phyloP scores from a whole-genome alignment of 805 yeast species.

The Blastobotrys americana region DNA sequence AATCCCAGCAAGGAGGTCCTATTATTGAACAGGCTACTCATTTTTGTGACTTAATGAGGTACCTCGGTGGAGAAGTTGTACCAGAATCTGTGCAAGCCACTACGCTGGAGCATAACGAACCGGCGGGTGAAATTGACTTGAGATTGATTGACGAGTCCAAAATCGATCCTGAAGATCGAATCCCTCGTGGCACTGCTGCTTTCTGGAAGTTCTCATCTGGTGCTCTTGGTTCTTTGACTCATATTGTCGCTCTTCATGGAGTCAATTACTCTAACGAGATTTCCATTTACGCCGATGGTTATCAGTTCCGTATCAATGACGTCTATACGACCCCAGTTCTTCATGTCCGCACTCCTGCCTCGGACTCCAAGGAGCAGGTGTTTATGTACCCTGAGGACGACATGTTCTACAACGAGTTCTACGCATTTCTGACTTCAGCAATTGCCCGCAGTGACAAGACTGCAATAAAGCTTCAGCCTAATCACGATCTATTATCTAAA shows the following conservation, averaged over 20 bases:
- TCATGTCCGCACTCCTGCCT: constrained; percentile 15
- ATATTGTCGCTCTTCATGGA: constrained; percentile 18
- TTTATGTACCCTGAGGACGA: constrained; percentile 15
- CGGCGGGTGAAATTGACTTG: constrained; percentile 15
- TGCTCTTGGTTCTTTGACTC: constrained; percentile 18
- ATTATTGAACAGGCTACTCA: constrained; percentile 21
- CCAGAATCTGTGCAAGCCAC: constrained; percentile 13
- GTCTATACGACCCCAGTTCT: constrained; percentile 16
- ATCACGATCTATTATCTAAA: constrained; percentile 5
- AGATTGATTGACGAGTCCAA: constrained; percentile 15
- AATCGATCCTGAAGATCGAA: constrained; percentile 14
- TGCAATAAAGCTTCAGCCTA: constrained; percentile 1
- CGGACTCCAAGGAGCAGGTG: constrained; percentile 10
- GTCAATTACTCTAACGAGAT: constrained; percentile 16
- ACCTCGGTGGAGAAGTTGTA: constrained; percentile 18
- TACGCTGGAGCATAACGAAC: constrained; percentile 15
- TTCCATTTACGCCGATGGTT: constrained; percentile 18
- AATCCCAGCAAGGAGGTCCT: constrained; percentile 19
- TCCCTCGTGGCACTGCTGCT: constrained; percentile 18
- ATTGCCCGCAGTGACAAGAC: constrained; percentile 3
- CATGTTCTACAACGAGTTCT: constrained; percentile 15
- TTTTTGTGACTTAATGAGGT: constrained; percentile 17
- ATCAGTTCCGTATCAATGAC: constrained; percentile 17
- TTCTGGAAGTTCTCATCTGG: constrained; percentile 17
- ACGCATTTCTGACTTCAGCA: constrained; percentile 12